Conservation (phyloP, 2,329 filamentous ascomycete species). For the Cordyceps militaris region DNA sequence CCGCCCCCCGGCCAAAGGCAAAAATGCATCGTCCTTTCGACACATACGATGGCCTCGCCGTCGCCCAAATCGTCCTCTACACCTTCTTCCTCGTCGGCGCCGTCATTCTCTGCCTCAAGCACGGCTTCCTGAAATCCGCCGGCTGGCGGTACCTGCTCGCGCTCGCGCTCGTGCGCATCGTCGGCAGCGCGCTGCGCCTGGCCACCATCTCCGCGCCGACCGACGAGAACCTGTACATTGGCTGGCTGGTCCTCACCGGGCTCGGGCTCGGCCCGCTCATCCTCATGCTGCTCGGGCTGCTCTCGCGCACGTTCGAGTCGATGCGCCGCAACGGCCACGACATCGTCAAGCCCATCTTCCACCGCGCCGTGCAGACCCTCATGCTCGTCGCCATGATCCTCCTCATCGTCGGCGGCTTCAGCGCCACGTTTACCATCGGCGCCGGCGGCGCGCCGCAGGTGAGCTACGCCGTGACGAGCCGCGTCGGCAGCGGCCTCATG, state of each 20-base stretch:
- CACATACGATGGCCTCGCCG: constrained; percentile 26
- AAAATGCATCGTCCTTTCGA: constrained; percentile 17
- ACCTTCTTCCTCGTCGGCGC: constrained; percentile 22
- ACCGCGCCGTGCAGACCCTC: constrained; percentile 33
- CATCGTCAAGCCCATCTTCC: constrained; percentile 23
- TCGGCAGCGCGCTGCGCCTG: constrained; percentile 41
- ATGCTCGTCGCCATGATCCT: constrained; percentile 34
- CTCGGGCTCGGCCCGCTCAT: constrained; percentile 39
- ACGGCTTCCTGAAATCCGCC: constrained; percentile 49
- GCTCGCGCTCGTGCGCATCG: constrained; percentile 50
- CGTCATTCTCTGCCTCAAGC: constrained; percentile 36
- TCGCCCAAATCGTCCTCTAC: constrained; percentile 27
- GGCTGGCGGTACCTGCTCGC: constrained; percentile 56
- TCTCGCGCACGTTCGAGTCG: constrained; percentile 37
- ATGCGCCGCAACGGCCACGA: constrained; percentile 31
- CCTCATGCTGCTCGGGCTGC: constrained; percentile 31
- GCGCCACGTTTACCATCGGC: constrained; percentile 21
- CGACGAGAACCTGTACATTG: constrained; percentile 29
- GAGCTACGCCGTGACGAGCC: constrained; percentile 22
- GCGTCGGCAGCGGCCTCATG: constrained; percentile 24
- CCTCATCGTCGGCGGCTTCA: constrained; percentile 22
- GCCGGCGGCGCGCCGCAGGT: constrained; percentile 19
- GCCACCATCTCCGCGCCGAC: constrained; percentile 43
- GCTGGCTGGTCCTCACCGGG: constrained; percentile 26
- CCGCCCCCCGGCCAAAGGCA: too few relatives aligned